Conservation (phyloP, 768 basidiomycete genomes). For the Mycena latifolia region DNA sequence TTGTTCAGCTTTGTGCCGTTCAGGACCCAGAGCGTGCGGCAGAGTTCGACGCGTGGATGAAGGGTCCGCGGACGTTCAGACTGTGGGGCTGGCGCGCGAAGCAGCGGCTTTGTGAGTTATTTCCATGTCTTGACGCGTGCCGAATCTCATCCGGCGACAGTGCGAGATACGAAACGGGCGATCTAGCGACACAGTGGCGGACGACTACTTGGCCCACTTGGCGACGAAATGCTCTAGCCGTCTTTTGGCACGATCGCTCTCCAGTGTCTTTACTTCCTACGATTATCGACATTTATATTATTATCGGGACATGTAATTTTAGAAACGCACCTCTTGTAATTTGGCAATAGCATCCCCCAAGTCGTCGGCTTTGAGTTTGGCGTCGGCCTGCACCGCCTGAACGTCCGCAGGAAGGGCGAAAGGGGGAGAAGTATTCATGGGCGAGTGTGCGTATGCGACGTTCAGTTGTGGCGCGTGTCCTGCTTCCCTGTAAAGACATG, state of each 20-base stretch:
- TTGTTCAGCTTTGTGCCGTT: slow-evolving; percentile 42
- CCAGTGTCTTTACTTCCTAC: slow-evolving; percentile 26
- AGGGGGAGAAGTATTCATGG: slow-evolving; percentile 43
- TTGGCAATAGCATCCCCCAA: slow-evolving; percentile 31
- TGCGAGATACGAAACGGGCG: slow-evolving; percentile 7
- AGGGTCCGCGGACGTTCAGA: slow-evolving; percentile 46
- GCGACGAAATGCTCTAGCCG: slow-evolving; percentile 26
- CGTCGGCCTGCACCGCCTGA: slow-evolving; percentile 30
- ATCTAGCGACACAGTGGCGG: background rate
- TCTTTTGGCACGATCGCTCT: slow-evolving; percentile 20
- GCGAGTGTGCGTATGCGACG: slow-evolving; percentile 40
- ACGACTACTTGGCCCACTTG: slow-evolving; percentile 25
- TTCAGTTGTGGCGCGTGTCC: slow-evolving; percentile 37
- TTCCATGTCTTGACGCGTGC: background rate
- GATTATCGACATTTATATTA: background rate
- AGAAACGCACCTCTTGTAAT: slow-evolving; percentile 39
- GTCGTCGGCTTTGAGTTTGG: slow-evolving; percentile 35
- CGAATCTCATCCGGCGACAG: slow-evolving; percentile 15
- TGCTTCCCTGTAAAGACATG: slow-evolving; percentile 25
- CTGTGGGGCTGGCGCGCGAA: slow-evolving; percentile 59
- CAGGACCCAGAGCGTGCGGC: slow-evolving; percentile 43
- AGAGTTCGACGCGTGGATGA: slow-evolving; percentile 46
- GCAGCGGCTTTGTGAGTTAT: slow-evolving; percentile 49
- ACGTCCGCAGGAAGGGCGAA: slow-evolving; percentile 37
- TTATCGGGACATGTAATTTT: background rate